These are phyloP conservation scores for Mikania micrantha DNA, from an alignment of 129 eudicot genomes.

Conservation along the genomic window DNA sequence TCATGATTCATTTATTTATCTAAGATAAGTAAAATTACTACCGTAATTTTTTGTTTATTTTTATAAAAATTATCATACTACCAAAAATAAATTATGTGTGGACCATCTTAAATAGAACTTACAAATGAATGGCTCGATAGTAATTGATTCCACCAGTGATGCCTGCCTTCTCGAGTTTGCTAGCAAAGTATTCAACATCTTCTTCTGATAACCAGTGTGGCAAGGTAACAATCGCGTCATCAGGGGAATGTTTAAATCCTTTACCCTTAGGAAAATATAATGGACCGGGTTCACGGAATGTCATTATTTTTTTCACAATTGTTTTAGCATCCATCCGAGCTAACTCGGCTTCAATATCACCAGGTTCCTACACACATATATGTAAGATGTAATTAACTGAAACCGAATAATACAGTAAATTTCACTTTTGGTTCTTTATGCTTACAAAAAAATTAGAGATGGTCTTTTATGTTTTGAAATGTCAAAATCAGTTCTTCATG, in stretches of 20 bases:
- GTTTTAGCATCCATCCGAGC: constrained; percentile 27
- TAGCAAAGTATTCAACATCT: constrained; percentile 52
- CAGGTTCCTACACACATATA: constrained; percentile 39
- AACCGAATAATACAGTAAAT: too few species aligned
- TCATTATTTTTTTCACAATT: constrained; percentile 32
- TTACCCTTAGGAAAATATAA: constrained; percentile 41
- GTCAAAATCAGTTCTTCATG: too few species aligned
- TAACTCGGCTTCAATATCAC: constrained; percentile 54
- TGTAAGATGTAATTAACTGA: neutral
- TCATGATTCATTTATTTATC: too few species aligned
- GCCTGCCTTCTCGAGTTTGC: constrained; percentile 44
- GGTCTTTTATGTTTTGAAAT: too few species aligned
- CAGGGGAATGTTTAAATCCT: constrained; percentile 26
- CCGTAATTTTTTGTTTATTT: too few species aligned
- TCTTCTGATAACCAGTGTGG: constrained; percentile 67
- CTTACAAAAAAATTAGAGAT: too few species aligned
- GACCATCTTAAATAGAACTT: constrained; percentile 8
- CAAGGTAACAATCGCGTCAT: constrained; percentile 20
- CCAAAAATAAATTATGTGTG: too few species aligned
- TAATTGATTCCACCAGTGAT: constrained; percentile 64
- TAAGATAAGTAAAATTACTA: too few species aligned
- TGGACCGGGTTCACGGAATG: constrained; percentile 42
- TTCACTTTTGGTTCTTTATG: too few species aligned
- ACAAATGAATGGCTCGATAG: constrained; percentile 53
- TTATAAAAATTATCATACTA: too few species aligned